Base-by-base conservation (phyloP, 345 rosid genomes). In the Mallotus nudiflorus region DNA sequence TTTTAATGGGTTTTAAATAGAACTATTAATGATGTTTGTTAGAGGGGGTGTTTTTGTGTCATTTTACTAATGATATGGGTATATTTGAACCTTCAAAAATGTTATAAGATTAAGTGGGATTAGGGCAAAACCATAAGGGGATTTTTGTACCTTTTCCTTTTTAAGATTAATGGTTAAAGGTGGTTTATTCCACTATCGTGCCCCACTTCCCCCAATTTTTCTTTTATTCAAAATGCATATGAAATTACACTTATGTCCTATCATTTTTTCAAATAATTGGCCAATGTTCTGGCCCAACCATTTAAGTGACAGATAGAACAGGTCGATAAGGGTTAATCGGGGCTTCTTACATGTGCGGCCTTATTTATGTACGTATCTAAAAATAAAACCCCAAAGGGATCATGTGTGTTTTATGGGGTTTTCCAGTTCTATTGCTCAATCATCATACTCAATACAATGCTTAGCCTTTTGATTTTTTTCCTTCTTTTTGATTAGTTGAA, bases 131-230 rank as follows among this genome's bases (percentile, higher is more conserved):
- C n/a, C n/a, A n/a, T n/a, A n/a, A n/a, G n/a, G n/a, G n/a, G n/a
- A n/a, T n/a, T n/a, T n/a, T 8, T 42, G 57, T n/a, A n/a, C n/a
- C n/a, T n/a, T n/a, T n/a, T n/a, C n/a, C n/a, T n/a, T n/a, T n/a
- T n/a, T n/a, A 50, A 53, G 19, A 39, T 50, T 69, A 66, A 11
- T 64, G 53, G 79, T 69, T 69, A 55, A 42, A 20, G 78, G 70
- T 75, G 66, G 79, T 75, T 42, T 42, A 42, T 42, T 27, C 66
- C 79, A 75, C 73, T 31, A 65, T 14, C 7, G 53, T 24, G 60
- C 74, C n/a, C 74, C 79, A 75, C 71, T 16, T 56, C 28, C 42
- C 79, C 52, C 2, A 14, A 9, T 50, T 27, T 69, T 19, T 51
- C 69, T 55, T 62, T 8, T 14, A 25, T 69, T 65, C 66, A 64